Percentiles rank a stretch among this genome's conserved stretches.
These are phyloP conservation scores for Powellomyces hirtus DNA, from an alignment of 192 early-diverging fungal species.

Conservation along the genomic window DNA sequence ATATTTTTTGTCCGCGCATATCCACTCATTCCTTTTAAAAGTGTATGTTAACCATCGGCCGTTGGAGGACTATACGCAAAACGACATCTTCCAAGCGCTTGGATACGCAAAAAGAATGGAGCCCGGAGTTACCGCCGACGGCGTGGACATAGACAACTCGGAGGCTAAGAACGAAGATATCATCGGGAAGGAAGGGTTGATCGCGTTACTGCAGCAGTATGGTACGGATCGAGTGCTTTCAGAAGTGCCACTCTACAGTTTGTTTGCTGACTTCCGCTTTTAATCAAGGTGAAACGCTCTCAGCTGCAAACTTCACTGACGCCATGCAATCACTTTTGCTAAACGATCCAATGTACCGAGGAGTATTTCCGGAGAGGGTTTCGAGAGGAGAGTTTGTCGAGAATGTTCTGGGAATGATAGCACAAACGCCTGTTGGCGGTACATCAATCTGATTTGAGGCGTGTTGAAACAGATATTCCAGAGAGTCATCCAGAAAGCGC, in stretches of 20 bases:
- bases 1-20: not conserved
- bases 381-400: slow-evolving; percentile 45
- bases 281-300: slow-evolving; percentile 47
- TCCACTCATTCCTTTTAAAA: slow-evolving; percentile 1
- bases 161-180: slow-evolving; percentile 9
- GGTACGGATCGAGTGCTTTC: slow-evolving; percentile 27
- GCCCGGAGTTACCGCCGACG: slow-evolving; percentile 24
- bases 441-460: too few species aligned
- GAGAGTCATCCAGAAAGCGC: too few species aligned
- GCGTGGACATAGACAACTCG: not conserved
- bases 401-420: slow-evolving; percentile 39
- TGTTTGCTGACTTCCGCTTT: not conserved
- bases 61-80: slow-evolving; percentile 33
- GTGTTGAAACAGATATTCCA: too few species aligned
- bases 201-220: slow-evolving; percentile 55
- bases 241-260: not conserved
- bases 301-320: slow-evolving; percentile 34
- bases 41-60: slow-evolving; percentile 61
- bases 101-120: slow-evolving; percentile 36
- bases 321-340: slow-evolving; percentile 38
- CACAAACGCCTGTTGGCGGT: slow-evolving; percentile 22
- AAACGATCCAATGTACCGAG: slow-evolving; percentile 39
- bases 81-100: slow-evolving; percentile 44
- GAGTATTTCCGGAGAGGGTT: slow-evolving; percentile 40
- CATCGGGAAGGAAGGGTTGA: slow-evolving; percentile 34